Evolutionary conservation across 2,329 filamentous ascomycete species (phyloP), one percentile per base, ranked within the genome.

Genomic region (Cladorrhinum sp.): DNA sequence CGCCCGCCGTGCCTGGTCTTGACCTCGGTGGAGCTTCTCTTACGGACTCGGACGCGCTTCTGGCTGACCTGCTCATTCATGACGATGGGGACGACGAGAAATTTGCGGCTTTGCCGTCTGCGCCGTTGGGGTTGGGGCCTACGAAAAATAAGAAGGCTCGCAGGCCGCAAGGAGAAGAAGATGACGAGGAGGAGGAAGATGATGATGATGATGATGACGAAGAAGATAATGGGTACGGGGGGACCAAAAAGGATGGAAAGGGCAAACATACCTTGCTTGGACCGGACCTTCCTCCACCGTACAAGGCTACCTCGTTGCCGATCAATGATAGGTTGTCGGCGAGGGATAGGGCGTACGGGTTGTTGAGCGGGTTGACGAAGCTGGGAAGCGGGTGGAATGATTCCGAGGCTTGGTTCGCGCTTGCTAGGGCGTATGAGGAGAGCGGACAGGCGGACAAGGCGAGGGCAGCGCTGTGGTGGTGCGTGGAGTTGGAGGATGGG

Each of bases 401-500:
- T 72, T 87, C 91, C 0, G 95, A 98, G 72, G 95, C 94, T 4
- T 99, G 95, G 95, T 94, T 92, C 70, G 85, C 89, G 3, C 82
- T 99, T 33, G 91, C 92, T 0, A 82, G 92, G 64, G 92, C 91
- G 9, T 91, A 97, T 70, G 95, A 99, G 74, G 86, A 92, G 71
- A 90, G 91, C 60, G 90, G 89, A 0, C 91, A 96, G 77, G 75
- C 86, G 1, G 90, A 95, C 39, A 96, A 94, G 78, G 90, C 95
- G 14, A 96, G 93, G 77, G 90, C 95, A 68, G 92, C 93, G 51
- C 81, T 98, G 6, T 98, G 95, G 95, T 98, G 94, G 92, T 96
- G 93, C 69, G 90, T 99, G 12, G 92, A 97, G 75, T 80, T 99
- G 28, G 95, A 98, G 73, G 94, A 99, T 72, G 86, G 86, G 7